phyloP scores from a whole-genome alignment of 441 rosid genomes.

The Gossypium trilobum region DNA sequence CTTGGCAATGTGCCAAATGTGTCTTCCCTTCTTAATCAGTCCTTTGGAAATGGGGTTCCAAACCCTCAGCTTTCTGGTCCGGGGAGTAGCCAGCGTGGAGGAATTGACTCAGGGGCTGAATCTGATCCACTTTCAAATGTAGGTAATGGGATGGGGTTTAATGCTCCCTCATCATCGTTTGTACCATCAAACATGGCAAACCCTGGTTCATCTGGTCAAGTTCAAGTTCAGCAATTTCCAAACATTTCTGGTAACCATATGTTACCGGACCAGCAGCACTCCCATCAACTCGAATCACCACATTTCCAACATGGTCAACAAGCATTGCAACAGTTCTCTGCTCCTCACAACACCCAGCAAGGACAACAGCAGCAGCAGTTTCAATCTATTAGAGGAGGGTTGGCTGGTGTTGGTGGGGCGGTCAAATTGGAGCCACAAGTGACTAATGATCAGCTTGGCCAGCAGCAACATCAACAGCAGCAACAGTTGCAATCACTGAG shows the following conservation, averaged over 20 bases:
- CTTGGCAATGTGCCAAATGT: slow-evolving; percentile 65
- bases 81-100: slow-evolving; percentile 47
- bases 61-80: slow-evolving; percentile 46
- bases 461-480: slow-evolving; percentile 50
- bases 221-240: slow-evolving; percentile 69
- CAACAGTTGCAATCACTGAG: slow-evolving; percentile 50
- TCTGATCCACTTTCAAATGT: slow-evolving; percentile 57
- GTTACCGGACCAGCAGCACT: slow-evolving; percentile 58
- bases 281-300: slow-evolving; percentile 57
- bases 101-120: slow-evolving; percentile 64
- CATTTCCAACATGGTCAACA: slow-evolving; percentile 61
- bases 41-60: slow-evolving; percentile 64
- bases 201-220: slow-evolving; percentile 54
- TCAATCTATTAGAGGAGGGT: slow-evolving; percentile 52
- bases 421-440: slow-evolving; percentile 80
- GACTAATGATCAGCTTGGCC: slow-evolving; percentile 49
- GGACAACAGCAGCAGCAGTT: slow-evolving; percentile 55
- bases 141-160: slow-evolving; percentile 61
- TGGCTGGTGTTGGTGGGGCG: slow-evolving; percentile 47
- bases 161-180: slow-evolving; percentile 45
- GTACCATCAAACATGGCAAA: slow-evolving; percentile 50
- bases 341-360: slow-evolving; percentile 38
- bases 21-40: slow-evolving; percentile 65
- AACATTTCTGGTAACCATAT: slow-evolving; percentile 46
- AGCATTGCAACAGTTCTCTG: slow-evolving; percentile 49